Conservation (phyloP, 148 eudicot species). For the Chenopodium quinoa region DNA sequence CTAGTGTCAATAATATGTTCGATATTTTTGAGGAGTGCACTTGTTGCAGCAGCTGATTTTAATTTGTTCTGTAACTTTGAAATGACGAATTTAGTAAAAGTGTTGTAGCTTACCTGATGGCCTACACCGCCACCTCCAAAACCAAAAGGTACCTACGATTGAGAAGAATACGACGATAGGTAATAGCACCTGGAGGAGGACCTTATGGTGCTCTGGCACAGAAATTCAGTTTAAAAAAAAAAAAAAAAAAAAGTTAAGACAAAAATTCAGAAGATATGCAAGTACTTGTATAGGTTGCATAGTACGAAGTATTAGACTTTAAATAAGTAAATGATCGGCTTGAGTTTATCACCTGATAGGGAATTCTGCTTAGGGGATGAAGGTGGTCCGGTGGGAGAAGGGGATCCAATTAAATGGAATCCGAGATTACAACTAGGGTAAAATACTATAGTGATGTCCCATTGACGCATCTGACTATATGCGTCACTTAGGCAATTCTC, state of each 20-base stretch:
- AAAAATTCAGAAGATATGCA: neutral
- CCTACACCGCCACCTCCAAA: neutral
- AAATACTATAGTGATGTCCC: constrained; percentile 18
- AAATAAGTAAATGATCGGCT: no score
- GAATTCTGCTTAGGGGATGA: neutral
- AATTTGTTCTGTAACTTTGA: neutral
- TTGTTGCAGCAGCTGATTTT: neutral
- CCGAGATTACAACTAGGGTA: constrained; percentile 35
- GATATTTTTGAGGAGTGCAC: neutral
- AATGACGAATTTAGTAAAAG: neutral
- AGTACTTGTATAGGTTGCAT: no score
- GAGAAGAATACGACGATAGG: neutral
- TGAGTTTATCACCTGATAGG: constrained; percentile 10
- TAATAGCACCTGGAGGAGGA: neutral
- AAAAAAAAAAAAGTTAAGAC: neutral
- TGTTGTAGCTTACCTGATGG: neutral
- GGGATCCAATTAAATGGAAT: constrained; percentile 17
- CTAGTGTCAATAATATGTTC: neutral
- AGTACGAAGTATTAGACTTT: no score
- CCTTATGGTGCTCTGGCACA: neutral
- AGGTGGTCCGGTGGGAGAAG: neutral
- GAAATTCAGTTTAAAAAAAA: neutral
- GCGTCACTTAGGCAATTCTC: constrained; percentile 18
- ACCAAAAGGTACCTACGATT: constrained; percentile 2
- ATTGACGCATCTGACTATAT: neutral